Evolutionary conservation across 371 early-diverging fungal genomes (phyloP), one percentile per base, ranked within the genome.

Genomic region (Lichtheimia corymbifera): DNA sequence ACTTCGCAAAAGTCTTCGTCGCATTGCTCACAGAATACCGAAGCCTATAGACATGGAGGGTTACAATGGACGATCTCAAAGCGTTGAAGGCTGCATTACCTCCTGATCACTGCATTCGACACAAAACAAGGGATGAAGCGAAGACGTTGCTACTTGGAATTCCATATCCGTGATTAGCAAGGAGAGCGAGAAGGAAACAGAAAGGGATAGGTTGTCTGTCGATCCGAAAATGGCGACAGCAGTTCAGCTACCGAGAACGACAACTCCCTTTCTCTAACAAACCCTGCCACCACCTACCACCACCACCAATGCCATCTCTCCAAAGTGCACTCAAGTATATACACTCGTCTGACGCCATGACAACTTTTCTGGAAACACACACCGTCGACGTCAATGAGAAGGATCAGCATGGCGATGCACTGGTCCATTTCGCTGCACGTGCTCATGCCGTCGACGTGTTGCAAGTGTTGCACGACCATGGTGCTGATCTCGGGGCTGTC

Each of bases 1-100:
- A 97, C 95, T 71, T 93, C 91, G 68, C 97, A 97, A 85, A 91
- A 97, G 66, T 87, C 88, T 65, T 94, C 94, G 57, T 79, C 80
- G 61, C 94, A 94, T 65, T 90, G 88, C 54, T 89, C 87, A 74
- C 94, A 94, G 64, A 82, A 86, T 35, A 88, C 74, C 5, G 81
- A 78, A 0, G 93, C 85, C 68, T 87, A 62, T 6, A 55, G 15
- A 54, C 3, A 44, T 24, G 12, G 53, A 35, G 28, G 14, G 11
- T 53, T 27, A 11, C 30, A n/a, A 11, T 15, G 15, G 24, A 44
- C 41, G 44, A 55, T 55, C 41, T 24, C 30, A 43, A 11, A 9
- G 2, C 35, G 2, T 35, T 20, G 4, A 15, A 24, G 18, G 45
- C 0, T 45, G 28, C 30, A 7, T 14, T 58, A 68, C 68, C 58